phyloP scores from a whole-genome alignment of 208 protist genomes.

The Leishmania gerbilli region DNA sequence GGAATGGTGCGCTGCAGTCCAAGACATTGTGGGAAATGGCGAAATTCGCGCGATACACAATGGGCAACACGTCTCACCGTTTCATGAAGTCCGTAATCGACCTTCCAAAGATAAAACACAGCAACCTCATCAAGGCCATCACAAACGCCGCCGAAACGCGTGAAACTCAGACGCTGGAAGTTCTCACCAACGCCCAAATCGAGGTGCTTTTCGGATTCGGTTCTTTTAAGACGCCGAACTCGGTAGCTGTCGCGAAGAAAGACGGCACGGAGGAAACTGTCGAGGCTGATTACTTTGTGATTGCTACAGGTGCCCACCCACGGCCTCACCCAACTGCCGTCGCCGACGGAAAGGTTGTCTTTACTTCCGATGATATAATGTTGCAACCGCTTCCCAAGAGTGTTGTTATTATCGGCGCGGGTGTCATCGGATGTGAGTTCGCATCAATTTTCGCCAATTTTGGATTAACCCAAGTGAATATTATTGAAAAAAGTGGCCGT shows the following conservation, averaged over 20 bases:
- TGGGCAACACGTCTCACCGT: conserved; percentile 46
- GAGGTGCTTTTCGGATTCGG: conserved; percentile 54
- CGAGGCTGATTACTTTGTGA: conserved; percentile 87
- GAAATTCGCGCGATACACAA: conserved; percentile 70
- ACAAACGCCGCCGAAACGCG: conserved; percentile 59
- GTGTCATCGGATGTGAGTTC: conserved; percentile 93
- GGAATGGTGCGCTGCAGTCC: conserved; percentile 89
- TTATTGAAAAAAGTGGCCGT: conserved; percentile 85
- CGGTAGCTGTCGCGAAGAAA: conserved; percentile 41
- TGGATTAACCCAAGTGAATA: conserved; percentile 78
- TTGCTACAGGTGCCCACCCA: conserved; percentile 82
- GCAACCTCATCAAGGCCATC: conserved; percentile 65
- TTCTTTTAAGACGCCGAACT: conserved; percentile 56
- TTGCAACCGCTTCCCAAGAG: conserved; percentile 82
- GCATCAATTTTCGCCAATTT: conserved; percentile 92
- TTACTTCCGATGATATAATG: conserved; percentile 93
- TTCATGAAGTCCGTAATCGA: conserved; percentile 55
- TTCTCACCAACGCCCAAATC: conserved; percentile 53
- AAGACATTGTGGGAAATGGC: conserved; percentile 94
- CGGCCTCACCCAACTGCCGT: conserved; percentile 68
- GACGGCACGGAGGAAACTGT: conserved; percentile 50
- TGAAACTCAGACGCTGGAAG: conserved; percentile 69
- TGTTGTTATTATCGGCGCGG: conserved; percentile 90
- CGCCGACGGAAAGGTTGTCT: conserved; percentile 82
- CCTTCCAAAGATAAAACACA: conserved; percentile 59